Percentiles rank a stretch among this genome's conserved stretches.
phyloP scores from a whole-genome alignment of 495 filamentous ascomycete species.

The Talaromyces nanjingensis region DNA sequence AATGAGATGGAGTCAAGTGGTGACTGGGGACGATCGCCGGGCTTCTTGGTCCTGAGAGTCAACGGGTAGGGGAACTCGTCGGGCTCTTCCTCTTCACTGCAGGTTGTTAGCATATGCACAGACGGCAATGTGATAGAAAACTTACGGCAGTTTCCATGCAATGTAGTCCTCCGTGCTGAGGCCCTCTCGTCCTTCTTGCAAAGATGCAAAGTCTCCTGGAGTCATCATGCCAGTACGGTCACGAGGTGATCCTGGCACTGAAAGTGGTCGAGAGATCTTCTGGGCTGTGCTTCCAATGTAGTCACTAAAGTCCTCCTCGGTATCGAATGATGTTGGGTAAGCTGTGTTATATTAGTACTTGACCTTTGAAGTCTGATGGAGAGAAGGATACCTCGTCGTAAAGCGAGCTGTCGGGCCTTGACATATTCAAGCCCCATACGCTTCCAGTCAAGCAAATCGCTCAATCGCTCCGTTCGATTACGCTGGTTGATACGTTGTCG shows the following conservation, averaged over 20 bases:
- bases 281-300: slow-evolving; percentile 85
- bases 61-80: slow-evolving; percentile 93
- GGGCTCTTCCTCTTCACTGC: slow-evolving; percentile 87
- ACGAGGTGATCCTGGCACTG: slow-evolving; percentile 84
- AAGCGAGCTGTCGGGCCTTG: slow-evolving; percentile 88
- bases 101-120: slow-evolving; percentile 15
- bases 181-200: slow-evolving; percentile 91
- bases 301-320: slow-evolving; percentile 65
- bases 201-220: slow-evolving; percentile 90
- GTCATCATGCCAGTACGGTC: slow-evolving; percentile 98
- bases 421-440: slow-evolving; percentile 99
- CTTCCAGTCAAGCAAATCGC: slow-evolving; percentile 97
- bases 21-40: slow-evolving; percentile 29
- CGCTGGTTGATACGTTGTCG: slow-evolving; percentile 97
- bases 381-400: slow-evolving; percentile 58
- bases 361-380: background rate
- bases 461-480: slow-evolving; percentile 93
- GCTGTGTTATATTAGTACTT: slow-evolving; percentile 37
- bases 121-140: slow-evolving; percentile 15
- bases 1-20: slow-evolving; percentile 36
- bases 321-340: slow-evolving; percentile 78
- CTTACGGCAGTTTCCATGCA: slow-evolving; percentile 96
- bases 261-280: slow-evolving; percentile 90
- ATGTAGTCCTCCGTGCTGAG: slow-evolving; percentile 96
- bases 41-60: slow-evolving; percentile 54